These are phyloP conservation scores for Huntiella omanensis DNA, from an alignment of 2,329 filamentous ascomycete species.

Conservation along the genomic window DNA sequence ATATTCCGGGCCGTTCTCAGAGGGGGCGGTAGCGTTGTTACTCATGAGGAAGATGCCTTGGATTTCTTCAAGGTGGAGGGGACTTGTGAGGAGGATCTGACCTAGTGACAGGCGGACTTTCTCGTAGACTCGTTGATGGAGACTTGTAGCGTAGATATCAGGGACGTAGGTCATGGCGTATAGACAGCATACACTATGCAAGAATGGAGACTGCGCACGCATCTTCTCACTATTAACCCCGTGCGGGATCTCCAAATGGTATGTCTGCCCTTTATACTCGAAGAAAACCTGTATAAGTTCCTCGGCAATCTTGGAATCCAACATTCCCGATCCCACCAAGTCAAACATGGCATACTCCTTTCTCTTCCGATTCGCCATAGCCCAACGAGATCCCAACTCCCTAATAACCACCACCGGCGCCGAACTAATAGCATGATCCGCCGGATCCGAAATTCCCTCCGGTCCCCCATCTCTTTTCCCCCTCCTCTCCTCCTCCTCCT, in stretches of 20 bases:
- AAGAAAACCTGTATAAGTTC: constrained; percentile 10
- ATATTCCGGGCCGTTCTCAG: constrained; percentile 18
- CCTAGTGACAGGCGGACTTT: constrained; percentile 21
- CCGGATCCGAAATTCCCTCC: constrained; percentile 9
- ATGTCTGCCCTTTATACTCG: constrained; percentile 9
- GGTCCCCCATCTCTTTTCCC: constrained; percentile 3
- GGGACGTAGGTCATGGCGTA: constrained; percentile 20
- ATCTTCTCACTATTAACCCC: constrained; percentile 13
- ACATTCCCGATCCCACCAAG: constrained; percentile 1
- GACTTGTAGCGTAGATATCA: constrained; percentile 10
- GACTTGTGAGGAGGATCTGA: constrained; percentile 21
- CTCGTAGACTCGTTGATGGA: constrained; percentile 22
- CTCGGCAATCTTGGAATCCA: constrained; percentile 9
- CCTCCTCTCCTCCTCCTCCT: background rate
- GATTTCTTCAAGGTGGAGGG: constrained; percentile 23
- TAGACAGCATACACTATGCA: constrained; percentile 23
- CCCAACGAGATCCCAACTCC: constrained; percentile 10
- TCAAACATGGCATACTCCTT: constrained; percentile 11
- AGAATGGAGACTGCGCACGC: constrained; percentile 20
- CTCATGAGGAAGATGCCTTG: constrained; percentile 23
- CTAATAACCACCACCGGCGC: constrained; percentile 10
- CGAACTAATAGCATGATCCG: constrained; percentile 10
- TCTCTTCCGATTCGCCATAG: constrained; percentile 10
- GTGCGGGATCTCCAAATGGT: constrained; percentile 10
- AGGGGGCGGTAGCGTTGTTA: constrained; percentile 13